phyloP scores from a whole-genome alignment of 768 basidiomycete species.

The Lepiota brunneoincarnata region DNA sequence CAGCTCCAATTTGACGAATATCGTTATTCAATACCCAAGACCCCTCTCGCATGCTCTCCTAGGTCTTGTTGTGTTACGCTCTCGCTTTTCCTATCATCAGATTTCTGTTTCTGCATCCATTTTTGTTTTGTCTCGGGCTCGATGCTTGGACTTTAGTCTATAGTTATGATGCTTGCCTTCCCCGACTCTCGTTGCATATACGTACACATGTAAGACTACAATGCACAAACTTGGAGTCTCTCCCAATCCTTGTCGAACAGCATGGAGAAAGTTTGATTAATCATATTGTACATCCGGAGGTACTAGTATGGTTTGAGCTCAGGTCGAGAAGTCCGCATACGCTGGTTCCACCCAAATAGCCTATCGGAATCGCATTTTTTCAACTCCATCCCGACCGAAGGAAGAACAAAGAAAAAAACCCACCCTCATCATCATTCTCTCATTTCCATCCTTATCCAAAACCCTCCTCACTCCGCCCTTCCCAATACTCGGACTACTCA shows the following conservation, averaged over 20 bases:
- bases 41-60: not conserved
- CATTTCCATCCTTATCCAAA: constrained; percentile 55
- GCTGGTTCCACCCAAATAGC: constrained; percentile 44
- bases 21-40: not conserved
- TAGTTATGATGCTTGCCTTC: not conserved
- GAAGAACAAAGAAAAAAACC: constrained; percentile 20
- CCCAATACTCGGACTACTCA: constrained; percentile 66
- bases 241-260: not conserved
- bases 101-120: too few species aligned
- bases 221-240: constrained; percentile 7
- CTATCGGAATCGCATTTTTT: constrained; percentile 19
- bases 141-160: too few species aligned
- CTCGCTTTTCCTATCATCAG: not conserved
- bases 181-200: not conserved
- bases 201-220: not conserved
- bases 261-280: not conserved
- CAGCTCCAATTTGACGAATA: not conserved
- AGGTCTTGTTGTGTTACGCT: not conserved
- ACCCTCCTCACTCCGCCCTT: constrained; percentile 39
- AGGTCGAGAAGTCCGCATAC: not conserved
- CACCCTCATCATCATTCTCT: constrained; percentile 49
- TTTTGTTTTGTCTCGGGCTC: too few species aligned
- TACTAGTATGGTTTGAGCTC: not conserved
- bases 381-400: not conserved
- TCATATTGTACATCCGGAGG: too few species aligned